phyloP scores from a whole-genome alignment of 441 rosid species.

The Croton laevigatus region DNA sequence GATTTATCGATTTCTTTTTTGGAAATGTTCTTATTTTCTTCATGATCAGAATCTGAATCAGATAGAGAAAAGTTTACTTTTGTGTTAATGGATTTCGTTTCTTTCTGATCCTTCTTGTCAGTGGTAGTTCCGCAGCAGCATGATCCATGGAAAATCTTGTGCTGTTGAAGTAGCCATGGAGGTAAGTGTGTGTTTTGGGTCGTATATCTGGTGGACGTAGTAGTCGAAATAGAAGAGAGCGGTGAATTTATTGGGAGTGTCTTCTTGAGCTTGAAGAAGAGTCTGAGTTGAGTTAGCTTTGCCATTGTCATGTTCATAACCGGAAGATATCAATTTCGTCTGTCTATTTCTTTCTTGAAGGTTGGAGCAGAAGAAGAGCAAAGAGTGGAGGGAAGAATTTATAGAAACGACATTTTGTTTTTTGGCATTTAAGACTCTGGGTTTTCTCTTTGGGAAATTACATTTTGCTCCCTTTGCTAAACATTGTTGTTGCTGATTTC shows the following conservation, averaged over 20 bases:
- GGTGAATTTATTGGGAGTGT: too few species aligned
- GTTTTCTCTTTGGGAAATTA: too few species aligned
- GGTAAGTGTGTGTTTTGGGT: not conserved
- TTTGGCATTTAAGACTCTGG: too few species aligned
- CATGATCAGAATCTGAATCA: conserved; percentile 33
- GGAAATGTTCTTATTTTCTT: not conserved
- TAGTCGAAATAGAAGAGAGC: too few species aligned
- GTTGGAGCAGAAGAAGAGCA: too few species aligned
- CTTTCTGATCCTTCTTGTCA: conserved; percentile 15
- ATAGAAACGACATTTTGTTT: too few species aligned
- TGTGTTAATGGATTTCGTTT: conserved; percentile 30
- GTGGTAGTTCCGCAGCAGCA: conserved; percentile 30
- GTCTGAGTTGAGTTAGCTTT: not conserved
- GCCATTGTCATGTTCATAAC: not conserved
- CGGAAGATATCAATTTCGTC: too few species aligned
- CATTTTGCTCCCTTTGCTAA: too few species aligned
- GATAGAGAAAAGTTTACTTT: conserved; percentile 66
- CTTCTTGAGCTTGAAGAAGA: not conserved
- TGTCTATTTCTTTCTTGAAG: too few species aligned
- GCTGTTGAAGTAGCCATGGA: not conserved
- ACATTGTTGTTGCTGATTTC: too few species aligned
- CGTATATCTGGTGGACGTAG: not conserved
- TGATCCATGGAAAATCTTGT: not conserved
- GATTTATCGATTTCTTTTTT: conserved; percentile 18
- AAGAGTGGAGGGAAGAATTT: too few species aligned